Conservation (phyloP, 2,329 filamentous ascomycete species). For the Lomentospora prolificans region DNA sequence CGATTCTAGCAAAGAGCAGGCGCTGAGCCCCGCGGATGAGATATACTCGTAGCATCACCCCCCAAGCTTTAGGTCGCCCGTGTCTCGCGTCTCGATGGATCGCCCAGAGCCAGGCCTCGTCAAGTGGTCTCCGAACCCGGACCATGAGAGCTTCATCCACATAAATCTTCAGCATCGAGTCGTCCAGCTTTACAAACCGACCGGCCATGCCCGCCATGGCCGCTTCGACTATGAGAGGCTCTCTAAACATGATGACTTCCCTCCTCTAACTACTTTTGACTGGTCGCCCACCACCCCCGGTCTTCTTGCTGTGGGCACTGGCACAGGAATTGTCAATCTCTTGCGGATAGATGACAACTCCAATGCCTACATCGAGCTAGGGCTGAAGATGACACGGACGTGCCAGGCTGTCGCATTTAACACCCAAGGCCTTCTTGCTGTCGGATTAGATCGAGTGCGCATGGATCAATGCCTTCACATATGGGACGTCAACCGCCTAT, state of each 20-base stretch:
- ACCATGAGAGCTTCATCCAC: constrained; percentile 51
- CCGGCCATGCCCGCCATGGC: constrained; percentile 45
- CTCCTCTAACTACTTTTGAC: constrained; percentile 55
- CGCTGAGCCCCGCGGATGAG: too few species aligned
- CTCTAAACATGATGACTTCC: constrained; percentile 52
- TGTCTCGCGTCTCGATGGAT: constrained; percentile 33
- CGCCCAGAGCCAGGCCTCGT: constrained; percentile 53
- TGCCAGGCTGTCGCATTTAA: constrained; percentile 79
- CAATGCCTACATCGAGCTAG: constrained; percentile 55
- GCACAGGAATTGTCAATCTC: constrained; percentile 65
- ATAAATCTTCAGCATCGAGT: constrained; percentile 55
- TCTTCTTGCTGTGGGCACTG: constrained; percentile 65
- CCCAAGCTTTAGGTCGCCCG: neutral
- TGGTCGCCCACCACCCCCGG: constrained; percentile 55
- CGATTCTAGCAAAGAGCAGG: too few species aligned
- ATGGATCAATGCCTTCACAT: constrained; percentile 77
- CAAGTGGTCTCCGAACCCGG: constrained; percentile 54
- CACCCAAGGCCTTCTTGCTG: constrained; percentile 59
- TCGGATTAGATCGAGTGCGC: constrained; percentile 69
- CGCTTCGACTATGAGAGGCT: constrained; percentile 48
- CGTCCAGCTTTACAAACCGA: constrained; percentile 54
- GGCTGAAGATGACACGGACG: constrained; percentile 64
- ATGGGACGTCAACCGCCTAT: constrained; percentile 63
- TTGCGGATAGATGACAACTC: constrained; percentile 62
- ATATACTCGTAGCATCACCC: too few species aligned